Conservation (phyloP, 1,284 basidiomycete genomes). For the Puccinia horiana region DNA sequence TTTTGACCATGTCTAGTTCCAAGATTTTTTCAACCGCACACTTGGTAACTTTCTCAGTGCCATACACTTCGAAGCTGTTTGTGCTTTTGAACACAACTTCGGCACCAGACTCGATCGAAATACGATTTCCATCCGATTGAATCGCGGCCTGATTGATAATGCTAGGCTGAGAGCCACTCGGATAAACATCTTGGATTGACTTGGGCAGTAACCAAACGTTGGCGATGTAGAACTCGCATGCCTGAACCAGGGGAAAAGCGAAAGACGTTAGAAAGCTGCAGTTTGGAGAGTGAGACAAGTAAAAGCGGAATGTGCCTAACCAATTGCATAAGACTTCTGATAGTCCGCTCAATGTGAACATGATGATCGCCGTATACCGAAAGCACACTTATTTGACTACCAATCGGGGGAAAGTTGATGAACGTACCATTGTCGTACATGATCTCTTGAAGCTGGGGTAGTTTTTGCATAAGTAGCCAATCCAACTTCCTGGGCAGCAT, state of each 20-base stretch:
- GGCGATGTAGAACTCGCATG: slow-evolving; percentile 92
- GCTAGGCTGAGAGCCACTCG: slow-evolving; percentile 71
- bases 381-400: slow-evolving; percentile 84
- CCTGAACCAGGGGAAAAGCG: slow-evolving; percentile 62
- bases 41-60: slow-evolving; percentile 88
- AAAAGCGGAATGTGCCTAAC: slow-evolving; percentile 56
- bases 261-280: slow-evolving; percentile 48
- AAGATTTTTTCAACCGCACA: slow-evolving; percentile 73
- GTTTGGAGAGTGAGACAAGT: not conserved
- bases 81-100: slow-evolving; percentile 89
- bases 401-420: slow-evolving; percentile 87
- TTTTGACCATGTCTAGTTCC: slow-evolving; percentile 62
- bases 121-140: slow-evolving; percentile 78
- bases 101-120: slow-evolving; percentile 76
- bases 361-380: slow-evolving; percentile 92
- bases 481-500: slow-evolving; percentile 94
- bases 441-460: slow-evolving; percentile 83
- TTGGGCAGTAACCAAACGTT: slow-evolving; percentile 93
- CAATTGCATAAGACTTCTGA: slow-evolving; percentile 91
- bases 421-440: slow-evolving; percentile 97
- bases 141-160: slow-evolving; percentile 81
- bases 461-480: slow-evolving; percentile 91
- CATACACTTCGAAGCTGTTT: slow-evolving; percentile 96
- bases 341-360: slow-evolving; percentile 92
- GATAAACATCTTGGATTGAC: slow-evolving; percentile 74